Evolutionary conservation across 805 yeast species (phyloP).

Genomic region (Metschnikowia lochheadii): DNA sequence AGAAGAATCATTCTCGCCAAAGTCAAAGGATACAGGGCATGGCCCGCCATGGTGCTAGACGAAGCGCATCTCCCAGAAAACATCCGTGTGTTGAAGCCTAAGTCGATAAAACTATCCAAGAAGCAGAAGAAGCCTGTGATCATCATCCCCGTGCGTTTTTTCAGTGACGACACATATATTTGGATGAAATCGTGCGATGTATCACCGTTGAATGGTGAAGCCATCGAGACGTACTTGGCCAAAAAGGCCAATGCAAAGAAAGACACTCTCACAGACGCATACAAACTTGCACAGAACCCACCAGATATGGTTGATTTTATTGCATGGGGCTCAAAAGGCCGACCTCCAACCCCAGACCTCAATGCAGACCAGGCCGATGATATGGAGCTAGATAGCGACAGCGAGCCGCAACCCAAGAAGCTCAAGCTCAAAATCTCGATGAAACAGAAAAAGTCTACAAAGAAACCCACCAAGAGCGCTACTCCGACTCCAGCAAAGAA

Average conservation of each 20-base stretch:
- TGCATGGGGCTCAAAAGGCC: slow-evolving; percentile 38
- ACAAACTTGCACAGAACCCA: slow-evolving; percentile 47
- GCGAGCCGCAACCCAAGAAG: slow-evolving; percentile 30
- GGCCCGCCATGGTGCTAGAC: slow-evolving; percentile 85
- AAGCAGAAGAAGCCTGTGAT: slow-evolving; percentile 15
- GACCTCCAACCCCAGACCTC: slow-evolving; percentile 30
- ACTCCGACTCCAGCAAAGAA: background rate
- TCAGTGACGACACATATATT: slow-evolving; percentile 67
- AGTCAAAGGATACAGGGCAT: slow-evolving; percentile 81
- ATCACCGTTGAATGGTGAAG: slow-evolving; percentile 39
- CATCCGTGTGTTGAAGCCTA: slow-evolving; percentile 50
- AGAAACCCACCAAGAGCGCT: background rate
- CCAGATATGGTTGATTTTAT: slow-evolving; percentile 41
- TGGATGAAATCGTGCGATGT: slow-evolving; percentile 59
- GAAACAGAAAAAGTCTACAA: slow-evolving; percentile 13
- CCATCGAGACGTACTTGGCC: slow-evolving; percentile 37
- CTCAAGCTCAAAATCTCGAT: slow-evolving; percentile 14
- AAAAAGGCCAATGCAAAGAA: slow-evolving; percentile 30
- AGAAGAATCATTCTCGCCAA: slow-evolving; percentile 54
- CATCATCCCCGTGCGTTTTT: slow-evolving; percentile 55
- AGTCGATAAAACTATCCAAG: slow-evolving; percentile 27
- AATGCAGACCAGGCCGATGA: slow-evolving; percentile 37
- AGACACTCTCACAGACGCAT: slow-evolving; percentile 47
- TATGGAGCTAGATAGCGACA: slow-evolving; percentile 26
- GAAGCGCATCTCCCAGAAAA: slow-evolving; percentile 55